These are phyloP conservation scores for Phytomonas francai DNA, from an alignment of 208 protist genomes.

Conservation along the genomic window DNA sequence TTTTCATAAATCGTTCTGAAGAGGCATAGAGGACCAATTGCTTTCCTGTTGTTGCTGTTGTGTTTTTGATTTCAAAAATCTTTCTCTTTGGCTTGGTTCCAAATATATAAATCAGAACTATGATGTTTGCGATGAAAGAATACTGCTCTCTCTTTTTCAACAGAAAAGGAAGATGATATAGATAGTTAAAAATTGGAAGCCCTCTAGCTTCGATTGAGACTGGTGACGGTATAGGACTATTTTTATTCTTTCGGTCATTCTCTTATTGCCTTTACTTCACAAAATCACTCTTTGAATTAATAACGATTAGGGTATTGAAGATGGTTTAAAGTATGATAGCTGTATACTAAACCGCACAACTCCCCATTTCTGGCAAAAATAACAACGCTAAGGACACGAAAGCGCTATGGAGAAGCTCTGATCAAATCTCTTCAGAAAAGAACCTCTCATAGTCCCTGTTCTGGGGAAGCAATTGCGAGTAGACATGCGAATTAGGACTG, in stretches of 20 bases:
- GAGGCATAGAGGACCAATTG: background rate
- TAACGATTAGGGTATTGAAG: background rate
- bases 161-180: slow-evolving; percentile 3
- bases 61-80: background rate
- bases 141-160: background rate
- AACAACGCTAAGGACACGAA: background rate
- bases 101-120: slow-evolving; percentile 7
- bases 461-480: background rate
- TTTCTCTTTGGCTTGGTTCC: background rate
- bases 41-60: slow-evolving; percentile 7
- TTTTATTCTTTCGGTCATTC: background rate
- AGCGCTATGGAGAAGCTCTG: background rate
- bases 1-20: background rate
- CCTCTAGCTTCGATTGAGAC: background rate
- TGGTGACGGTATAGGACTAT: slow-evolving; percentile 1
- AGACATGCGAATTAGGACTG: background rate
- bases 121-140: slow-evolving; percentile 1
- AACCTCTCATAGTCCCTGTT: background rate
- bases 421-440: background rate
- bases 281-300: background rate
- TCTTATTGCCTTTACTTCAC: slow-evolving; percentile 1
- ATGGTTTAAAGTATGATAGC: background rate
- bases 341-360: background rate
- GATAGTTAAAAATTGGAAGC: background rate
- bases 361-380: background rate